Conservation (phyloP, 257 asterid species). For the Salvia splendens region DNA sequence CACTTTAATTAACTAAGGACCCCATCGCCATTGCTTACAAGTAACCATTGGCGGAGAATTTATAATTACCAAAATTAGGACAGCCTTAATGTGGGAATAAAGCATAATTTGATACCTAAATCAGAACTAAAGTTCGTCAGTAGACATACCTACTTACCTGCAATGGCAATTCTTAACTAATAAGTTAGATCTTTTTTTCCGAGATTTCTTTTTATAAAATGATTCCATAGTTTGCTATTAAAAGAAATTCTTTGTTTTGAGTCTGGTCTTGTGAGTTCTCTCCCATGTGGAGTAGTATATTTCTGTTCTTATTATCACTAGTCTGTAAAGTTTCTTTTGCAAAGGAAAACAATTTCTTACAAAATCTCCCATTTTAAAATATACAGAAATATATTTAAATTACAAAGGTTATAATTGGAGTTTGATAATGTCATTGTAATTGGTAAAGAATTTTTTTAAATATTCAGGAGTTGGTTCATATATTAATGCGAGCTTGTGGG, state of each 20-base stretch:
- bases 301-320: neutral
- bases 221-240: neutral
- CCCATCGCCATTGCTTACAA: conserved; percentile 9
- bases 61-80: conserved; percentile 23
- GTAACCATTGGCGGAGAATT: neutral
- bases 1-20: neutral
- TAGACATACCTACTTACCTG: conserved; percentile 44
- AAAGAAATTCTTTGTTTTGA: neutral
- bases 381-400: too few relatives aligned
- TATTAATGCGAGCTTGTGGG: too few relatives aligned
- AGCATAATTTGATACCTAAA: conserved; percentile 26
- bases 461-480: too few relatives aligned
- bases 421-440: too few relatives aligned
- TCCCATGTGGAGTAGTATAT: neutral
- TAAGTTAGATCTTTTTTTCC: neutral
- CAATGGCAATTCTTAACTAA: conserved; percentile 27
- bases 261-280: neutral
- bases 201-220: neutral
- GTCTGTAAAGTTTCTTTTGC: neutral
- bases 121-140: conserved; percentile 25
- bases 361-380: too few relatives aligned
- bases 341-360: too few relatives aligned
- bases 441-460: too few relatives aligned
- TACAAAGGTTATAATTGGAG: too few relatives aligned
- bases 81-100: conserved; percentile 28